These are phyloP conservation scores for Pyricularia grisea DNA, from an alignment of 2,329 filamentous ascomycete genomes.

Conservation along the genomic window DNA sequence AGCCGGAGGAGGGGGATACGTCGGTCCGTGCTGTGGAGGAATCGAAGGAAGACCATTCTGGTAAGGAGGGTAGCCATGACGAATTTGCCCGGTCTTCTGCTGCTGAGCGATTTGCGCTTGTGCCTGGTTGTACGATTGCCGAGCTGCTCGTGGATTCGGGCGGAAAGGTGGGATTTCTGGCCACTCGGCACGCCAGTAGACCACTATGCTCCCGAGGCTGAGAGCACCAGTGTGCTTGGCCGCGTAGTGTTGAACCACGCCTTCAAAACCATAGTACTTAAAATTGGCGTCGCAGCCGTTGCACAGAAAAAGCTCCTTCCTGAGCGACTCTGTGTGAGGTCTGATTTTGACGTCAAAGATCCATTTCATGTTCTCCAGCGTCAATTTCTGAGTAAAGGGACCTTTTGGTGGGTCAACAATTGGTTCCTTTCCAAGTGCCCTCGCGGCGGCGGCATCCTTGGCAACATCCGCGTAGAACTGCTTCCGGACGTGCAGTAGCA, in stretches of 20 bases:
- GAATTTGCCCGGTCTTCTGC: neutral
- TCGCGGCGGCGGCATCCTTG: slow-evolving; percentile 38
- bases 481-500: slow-evolving; percentile 57
- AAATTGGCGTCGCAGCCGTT: slow-evolving; percentile 53
- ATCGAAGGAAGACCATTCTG: slow-evolving; percentile 8
- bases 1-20: slow-evolving; percentile 6
- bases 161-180: slow-evolving; percentile 66
- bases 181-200: slow-evolving; percentile 77
- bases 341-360: slow-evolving; percentile 71
- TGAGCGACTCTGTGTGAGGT: slow-evolving; percentile 52
- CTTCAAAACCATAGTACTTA: slow-evolving; percentile 68
- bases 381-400: slow-evolving; percentile 52
- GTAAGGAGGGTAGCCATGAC: slow-evolving; percentile 5
- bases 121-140: slow-evolving; percentile 8
- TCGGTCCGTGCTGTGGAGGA: neutral
- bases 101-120: neutral
- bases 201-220: slow-evolving; percentile 61
- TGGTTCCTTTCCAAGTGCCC: slow-evolving; percentile 33
- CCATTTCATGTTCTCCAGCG: slow-evolving; percentile 81
- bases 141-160: slow-evolving; percentile 40
- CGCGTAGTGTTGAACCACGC: slow-evolving; percentile 73
- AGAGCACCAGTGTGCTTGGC: slow-evolving; percentile 69
- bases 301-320: slow-evolving; percentile 70
- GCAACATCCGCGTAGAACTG: slow-evolving; percentile 55
- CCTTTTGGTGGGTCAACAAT: slow-evolving; percentile 39